These are phyloP conservation scores for Metschnikowia baotianmanensis DNA, from an alignment of 805 yeast genomes.

Conservation along the genomic window DNA sequence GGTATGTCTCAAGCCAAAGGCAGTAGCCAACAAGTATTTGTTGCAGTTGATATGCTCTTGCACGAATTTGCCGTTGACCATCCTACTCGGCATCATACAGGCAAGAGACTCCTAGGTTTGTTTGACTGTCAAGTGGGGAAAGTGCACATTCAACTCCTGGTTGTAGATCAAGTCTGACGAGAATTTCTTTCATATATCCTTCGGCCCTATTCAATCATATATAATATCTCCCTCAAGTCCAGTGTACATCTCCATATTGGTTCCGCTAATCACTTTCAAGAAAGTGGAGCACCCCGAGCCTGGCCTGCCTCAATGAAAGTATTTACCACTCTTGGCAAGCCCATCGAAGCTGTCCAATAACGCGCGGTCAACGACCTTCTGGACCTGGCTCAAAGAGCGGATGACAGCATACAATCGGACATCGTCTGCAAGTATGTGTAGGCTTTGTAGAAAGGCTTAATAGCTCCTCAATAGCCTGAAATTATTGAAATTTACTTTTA, in stretches of 20 bases:
- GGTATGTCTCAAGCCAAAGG: slow-evolving; percentile 54
- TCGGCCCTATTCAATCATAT: slow-evolving; percentile 52
- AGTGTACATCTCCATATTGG: slow-evolving; percentile 56
- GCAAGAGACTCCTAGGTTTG: slow-evolving; percentile 64
- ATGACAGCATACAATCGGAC: too few relatives aligned
- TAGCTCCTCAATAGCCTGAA: too few relatives aligned
- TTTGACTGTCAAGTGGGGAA: slow-evolving; percentile 65
- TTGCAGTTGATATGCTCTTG: too few relatives aligned
- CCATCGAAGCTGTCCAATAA: too few relatives aligned
- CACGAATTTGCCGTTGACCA: too few relatives aligned
- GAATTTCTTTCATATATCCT: slow-evolving; percentile 49
- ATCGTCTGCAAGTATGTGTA: too few relatives aligned
- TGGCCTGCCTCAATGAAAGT: too few relatives aligned
- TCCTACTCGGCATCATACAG: slow-evolving; percentile 51
- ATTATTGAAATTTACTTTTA: too few relatives aligned
- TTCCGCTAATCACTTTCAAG: slow-evolving; percentile 60
- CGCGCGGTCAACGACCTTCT: too few relatives aligned
- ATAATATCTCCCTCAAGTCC: slow-evolving; percentile 43
- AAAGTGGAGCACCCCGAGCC: slow-evolving; percentile 75
- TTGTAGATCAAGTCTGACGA: slow-evolving; percentile 68
- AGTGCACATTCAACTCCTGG: slow-evolving; percentile 65
- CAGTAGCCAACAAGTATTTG: slow-evolving; percentile 40
- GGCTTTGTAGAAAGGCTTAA: too few relatives aligned
- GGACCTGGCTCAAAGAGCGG: too few relatives aligned
- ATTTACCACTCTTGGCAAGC: too few relatives aligned